Evolutionary conservation across 116 monocot species (phyloP), one percentile per base, ranked within the genome.

Genomic region (Trichopus zeylanicus): DNA sequence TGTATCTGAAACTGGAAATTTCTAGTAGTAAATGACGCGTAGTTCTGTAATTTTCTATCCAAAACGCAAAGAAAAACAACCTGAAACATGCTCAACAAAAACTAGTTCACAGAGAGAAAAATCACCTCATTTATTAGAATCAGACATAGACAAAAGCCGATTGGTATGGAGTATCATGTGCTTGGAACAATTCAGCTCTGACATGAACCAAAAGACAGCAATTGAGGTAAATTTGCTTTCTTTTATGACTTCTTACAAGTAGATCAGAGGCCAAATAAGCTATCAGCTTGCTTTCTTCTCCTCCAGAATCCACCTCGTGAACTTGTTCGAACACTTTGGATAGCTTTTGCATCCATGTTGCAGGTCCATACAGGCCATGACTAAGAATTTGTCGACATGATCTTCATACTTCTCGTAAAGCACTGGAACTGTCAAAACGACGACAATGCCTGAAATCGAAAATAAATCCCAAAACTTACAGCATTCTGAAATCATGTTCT

Each of bases 321-420:
- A 26, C 53, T 59, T 66, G 65, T 29, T 22, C 20, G 58, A 63
- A 33, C 28, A 70, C 29, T 66, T 46, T 2, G 11, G 60, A 29
- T 70, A 71, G 72, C 61, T 63, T 56, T 39, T 56, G 30, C 63
- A 83, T 26, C 69, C 27, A 25, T 68, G 56, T 29, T 39, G 53
- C 62, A 75, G 15, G 57, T 71, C 62, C 26, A 29, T 10, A 31
- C 60, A 70, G 0, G 29, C 68, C 24, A 65, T 9, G 2, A 56
- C 59, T n/a, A 72, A n/a, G 32, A 33, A 70, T 48, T 59, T 57
- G 39, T 62, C 69, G 13, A 88, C 48, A n/a, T 42, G 20, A 57
- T 72, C 66, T 60, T 75, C 74, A 61, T 71, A 69, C 69, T 66
- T 88, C 66, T 88, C 83, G 56, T 83, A 78, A 25, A 83, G 11